Percentiles rank a stretch among this genome's conserved stretches.
Evolutionary conservation across 2,329 filamentous ascomycete species (phyloP).

Genomic region (Sporothrix mexicana): DNA sequence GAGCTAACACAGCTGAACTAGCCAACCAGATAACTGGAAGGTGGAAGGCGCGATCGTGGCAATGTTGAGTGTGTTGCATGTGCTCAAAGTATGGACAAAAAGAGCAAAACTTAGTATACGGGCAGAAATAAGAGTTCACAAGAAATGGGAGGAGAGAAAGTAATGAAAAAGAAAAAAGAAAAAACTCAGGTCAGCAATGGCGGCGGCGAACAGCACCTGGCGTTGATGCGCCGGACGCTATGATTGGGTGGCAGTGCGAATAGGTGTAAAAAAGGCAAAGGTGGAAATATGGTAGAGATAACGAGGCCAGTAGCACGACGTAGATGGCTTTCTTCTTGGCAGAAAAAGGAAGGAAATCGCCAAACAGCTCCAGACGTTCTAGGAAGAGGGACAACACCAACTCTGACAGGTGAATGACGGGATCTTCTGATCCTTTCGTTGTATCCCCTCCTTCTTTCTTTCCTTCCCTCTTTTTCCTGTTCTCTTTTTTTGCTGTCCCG

Average conservation of each 20-base stretch:
- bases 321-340: no score
- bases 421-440: neutral
- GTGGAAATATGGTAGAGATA: neutral
- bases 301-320: neutral
- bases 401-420: conserved; percentile 24
- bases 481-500: neutral
- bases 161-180: neutral
- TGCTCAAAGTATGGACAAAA: neutral
- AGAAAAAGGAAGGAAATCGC: neutral
- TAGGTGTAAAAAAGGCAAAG: neutral
- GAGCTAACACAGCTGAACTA: neutral
- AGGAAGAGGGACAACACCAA: neutral
- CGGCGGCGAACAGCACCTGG: neutral
- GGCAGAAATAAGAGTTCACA: neutral
- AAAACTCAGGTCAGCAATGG: neutral
- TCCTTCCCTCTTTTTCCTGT: no score
- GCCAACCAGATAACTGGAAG: neutral
- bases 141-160: no score
- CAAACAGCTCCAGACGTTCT: neutral
- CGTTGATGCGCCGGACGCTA: neutral
- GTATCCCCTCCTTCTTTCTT: neutral
- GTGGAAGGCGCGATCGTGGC: neutral
- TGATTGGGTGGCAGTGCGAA: neutral
- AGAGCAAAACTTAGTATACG: neutral
- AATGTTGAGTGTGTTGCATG: no score